phyloP scores from a whole-genome alignment of 1,284 basidiomycete species.

The Afroboletus lepidellus region DNA sequence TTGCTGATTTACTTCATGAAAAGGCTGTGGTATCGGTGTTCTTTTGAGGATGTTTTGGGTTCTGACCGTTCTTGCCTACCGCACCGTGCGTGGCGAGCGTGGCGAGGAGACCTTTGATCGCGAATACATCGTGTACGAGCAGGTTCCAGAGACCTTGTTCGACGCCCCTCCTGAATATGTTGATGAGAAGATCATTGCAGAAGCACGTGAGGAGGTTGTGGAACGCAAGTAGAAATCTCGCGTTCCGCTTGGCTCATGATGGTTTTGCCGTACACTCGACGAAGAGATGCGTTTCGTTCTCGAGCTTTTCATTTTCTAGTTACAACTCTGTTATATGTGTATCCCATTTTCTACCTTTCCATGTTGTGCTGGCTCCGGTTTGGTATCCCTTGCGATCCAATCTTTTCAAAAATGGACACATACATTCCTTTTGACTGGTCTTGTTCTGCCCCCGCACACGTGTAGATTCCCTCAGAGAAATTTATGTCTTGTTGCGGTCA shows the following conservation, averaged over 20 bases:
- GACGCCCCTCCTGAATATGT: constrained; percentile 52
- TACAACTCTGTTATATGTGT: constrained; percentile 6
- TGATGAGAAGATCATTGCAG: constrained; percentile 45
- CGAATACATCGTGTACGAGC: constrained; percentile 39
- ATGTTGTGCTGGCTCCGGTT: constrained; percentile 1
- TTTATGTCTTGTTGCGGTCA: no score
- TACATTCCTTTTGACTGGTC: constrained; percentile 22
- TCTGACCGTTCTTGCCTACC: constrained; percentile 55
- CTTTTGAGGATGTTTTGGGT: constrained; percentile 77
- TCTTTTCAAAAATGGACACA: constrained; percentile 11
- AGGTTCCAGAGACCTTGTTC: constrained; percentile 35
- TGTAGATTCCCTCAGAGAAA: no score
- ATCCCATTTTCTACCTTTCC: constrained; percentile 1
- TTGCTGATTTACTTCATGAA: constrained; percentile 6
- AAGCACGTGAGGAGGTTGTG: constrained; percentile 13
- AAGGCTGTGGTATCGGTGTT: constrained; percentile 77
- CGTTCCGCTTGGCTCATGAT: background rate
- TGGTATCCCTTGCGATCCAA: background rate
- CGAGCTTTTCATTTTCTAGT: background rate
- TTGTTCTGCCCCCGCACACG: constrained; percentile 28
- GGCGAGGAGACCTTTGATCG: constrained; percentile 37
- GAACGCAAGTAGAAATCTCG: constrained; percentile 18
- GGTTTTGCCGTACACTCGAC: background rate
- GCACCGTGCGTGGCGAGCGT: constrained; percentile 47
- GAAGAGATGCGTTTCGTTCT: background rate